Evolutionary conservation across 2,329 filamentous ascomycete genomes (phyloP).

Genomic region (Pseudocercospora macadamiae): DNA sequence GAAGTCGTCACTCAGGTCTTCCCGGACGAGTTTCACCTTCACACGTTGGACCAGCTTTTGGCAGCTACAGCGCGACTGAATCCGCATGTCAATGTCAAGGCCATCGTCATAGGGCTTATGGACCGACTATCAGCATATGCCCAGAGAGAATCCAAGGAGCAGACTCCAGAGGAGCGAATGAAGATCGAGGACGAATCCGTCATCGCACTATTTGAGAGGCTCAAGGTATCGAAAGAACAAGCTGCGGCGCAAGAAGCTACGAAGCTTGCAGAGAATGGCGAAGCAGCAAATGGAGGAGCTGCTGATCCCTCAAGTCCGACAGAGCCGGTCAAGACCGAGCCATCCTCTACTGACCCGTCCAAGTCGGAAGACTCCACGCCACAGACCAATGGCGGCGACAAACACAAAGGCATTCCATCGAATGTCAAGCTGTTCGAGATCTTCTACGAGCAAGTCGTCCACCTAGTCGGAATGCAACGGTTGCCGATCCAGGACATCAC

Average conservation of each 20-base stretch:
- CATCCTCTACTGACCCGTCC: constrained; percentile 13
- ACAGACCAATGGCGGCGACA: constrained; percentile 49
- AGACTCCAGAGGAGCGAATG: constrained; percentile 70
- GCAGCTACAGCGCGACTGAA: constrained; percentile 91
- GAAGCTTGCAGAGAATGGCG: constrained; percentile 35
- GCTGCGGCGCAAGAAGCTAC: constrained; percentile 34
- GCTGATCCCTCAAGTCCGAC: constrained; percentile 22
- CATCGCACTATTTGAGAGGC: constrained; percentile 73
- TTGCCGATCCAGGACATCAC: constrained; percentile 94
- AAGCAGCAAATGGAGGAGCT: constrained; percentile 27
- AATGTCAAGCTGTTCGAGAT: constrained; percentile 93
- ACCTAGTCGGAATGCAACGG: constrained; percentile 86
- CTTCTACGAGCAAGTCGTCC: constrained; percentile 94
- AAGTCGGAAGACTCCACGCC: constrained; percentile 33
- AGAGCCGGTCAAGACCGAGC: constrained; percentile 35
- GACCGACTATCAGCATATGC: constrained; percentile 92
- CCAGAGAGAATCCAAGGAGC: constrained; percentile 78
- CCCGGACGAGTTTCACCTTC: constrained; percentile 96
- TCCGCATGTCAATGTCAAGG: constrained; percentile 96
- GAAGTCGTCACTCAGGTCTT: constrained; percentile 99
- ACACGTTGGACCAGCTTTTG: constrained; percentile 93
- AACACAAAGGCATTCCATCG: constrained; percentile 64
- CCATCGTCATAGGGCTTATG: constrained; percentile 97
- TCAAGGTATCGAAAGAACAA: constrained; percentile 67
- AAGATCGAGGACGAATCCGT: constrained; percentile 85